Evolutionary conservation across 306 rosid genomes (phyloP).

Genomic region (Rosa rugosa): DNA sequence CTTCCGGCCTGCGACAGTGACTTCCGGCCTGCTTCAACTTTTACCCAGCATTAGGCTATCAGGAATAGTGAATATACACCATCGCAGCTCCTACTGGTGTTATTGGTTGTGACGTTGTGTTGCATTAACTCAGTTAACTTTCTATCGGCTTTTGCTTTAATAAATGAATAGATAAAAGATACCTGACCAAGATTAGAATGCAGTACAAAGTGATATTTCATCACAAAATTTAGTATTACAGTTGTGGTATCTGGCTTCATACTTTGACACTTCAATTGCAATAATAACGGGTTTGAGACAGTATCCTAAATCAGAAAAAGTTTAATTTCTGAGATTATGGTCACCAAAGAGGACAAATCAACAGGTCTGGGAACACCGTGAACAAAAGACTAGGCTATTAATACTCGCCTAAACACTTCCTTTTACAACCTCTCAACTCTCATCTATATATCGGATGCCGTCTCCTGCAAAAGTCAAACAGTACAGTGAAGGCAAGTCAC

Average conservation of each 20-base stretch:
- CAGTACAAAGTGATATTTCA: not conserved
- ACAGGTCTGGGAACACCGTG: constrained; percentile 41
- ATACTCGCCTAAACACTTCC: constrained; percentile 44
- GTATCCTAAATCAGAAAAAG: constrained; percentile 22
- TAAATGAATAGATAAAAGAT: not conserved
- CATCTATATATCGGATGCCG: constrained; percentile 79
- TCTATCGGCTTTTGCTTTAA: not conserved
- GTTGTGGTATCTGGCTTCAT: constrained; percentile 11
- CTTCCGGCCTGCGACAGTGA: too few species aligned
- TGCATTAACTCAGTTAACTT: not conserved
- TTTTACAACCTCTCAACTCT: constrained; percentile 38
- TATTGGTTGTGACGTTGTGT: not conserved
- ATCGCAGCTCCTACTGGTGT: not conserved
- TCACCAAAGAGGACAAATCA: constrained; percentile 40
- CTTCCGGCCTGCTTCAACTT: too few species aligned
- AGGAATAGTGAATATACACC: not conserved
- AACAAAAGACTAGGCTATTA: constrained; percentile 63
- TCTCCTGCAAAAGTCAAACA: constrained; percentile 64
- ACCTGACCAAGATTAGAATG: not conserved
- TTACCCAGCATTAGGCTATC: not conserved
- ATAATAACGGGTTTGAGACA: constrained; percentile 26
- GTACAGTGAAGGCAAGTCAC: not conserved
- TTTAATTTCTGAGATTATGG: constrained; percentile 23
- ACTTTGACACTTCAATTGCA: constrained; percentile 38
- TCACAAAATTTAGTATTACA: not conserved